Conservation (phyloP, 345 rosid species). For the Brassica nigra region DNA sequence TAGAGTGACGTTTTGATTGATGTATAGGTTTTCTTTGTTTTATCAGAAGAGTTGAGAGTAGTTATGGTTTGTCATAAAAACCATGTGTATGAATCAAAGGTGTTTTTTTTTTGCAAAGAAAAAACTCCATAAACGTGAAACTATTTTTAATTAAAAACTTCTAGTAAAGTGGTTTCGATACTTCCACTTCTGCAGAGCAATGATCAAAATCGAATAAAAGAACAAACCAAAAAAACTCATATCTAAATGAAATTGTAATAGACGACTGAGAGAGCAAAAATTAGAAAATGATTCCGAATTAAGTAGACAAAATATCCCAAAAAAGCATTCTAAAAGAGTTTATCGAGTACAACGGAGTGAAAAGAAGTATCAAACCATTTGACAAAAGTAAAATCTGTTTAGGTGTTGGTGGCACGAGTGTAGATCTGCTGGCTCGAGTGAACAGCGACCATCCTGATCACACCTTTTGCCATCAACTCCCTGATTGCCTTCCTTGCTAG, state of each 20-base stretch:
- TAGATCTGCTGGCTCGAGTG: constrained; percentile 77
- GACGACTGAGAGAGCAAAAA: neutral
- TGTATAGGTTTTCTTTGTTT: neutral
- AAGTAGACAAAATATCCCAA: neutral
- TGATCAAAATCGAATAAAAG: neutral
- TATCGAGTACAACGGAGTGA: neutral
- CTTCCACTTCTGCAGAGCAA: neutral
- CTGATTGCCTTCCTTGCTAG: constrained; percentile 67
- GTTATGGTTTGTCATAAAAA: neutral
- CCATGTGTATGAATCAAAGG: neutral
- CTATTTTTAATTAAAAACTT: neutral
- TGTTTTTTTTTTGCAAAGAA: neutral
- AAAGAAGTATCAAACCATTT: neutral
- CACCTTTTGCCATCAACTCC: constrained; percentile 75
- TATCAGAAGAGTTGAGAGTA: neutral
- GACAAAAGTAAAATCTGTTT: constrained; percentile 9
- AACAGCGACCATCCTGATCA: constrained; percentile 63
- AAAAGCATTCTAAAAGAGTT: neutral
- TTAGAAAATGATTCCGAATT: neutral
- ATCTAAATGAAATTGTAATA: neutral
- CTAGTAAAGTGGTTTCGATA: neutral
- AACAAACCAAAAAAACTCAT: neutral
- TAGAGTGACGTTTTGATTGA: neutral
- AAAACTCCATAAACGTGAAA: neutral
- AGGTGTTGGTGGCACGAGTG: constrained; percentile 77